Base-by-base conservation (phyloP, 2,329 filamentous ascomycete genomes). In the Rutstroemia sydowiana region DNA sequence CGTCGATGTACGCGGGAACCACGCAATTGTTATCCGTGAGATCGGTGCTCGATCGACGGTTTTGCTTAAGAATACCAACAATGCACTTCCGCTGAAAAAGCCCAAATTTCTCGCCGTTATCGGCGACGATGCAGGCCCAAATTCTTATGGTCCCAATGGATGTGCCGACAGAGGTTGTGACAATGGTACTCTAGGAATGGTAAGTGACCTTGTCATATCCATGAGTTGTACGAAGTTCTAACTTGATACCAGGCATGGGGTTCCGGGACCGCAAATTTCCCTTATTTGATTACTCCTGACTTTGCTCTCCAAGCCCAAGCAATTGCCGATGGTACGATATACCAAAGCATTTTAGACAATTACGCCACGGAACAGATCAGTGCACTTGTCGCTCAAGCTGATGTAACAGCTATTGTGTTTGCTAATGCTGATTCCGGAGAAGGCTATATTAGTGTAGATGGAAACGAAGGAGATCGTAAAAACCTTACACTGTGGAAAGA, bases 401-500 rank as follows among this genome's bases (percentile, higher is more conserved):
- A 82, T 52, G 82, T 81, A 13, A 82, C 84, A 0, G 74, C 91
- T 57, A 78, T 98, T 39, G 90, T 96, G 10, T 97, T 97, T 62
- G 91, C 88, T 63, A 95, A 95, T 60, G 84, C 90, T 13, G 78
- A 91, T 65, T 80, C 85, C 3, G 92, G 92, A 48, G 93, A 97
- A 70, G 90, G 88, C 5, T 96, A 81, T 71, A 89, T 97, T 63
- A 77, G 71, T 26, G 79, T 95, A 1, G 92, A 91, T 57, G 85
- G 81, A 49, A 96, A 96, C 66, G 73, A 77, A 54, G 93, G 93
- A 53, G 92, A 97, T 68, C 85, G 93, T 48, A 90, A 91, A 63
- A 96, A 98, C 70, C 75, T 98, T 34, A 95, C 90, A 0, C 75
- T 95, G 0, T 97, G 92, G 92, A 76, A 84, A 55, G 78, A 83